Evolutionary conservation across 331 rosid genomes (phyloP).

Genomic region (Stylosanthes scabra): DNA sequence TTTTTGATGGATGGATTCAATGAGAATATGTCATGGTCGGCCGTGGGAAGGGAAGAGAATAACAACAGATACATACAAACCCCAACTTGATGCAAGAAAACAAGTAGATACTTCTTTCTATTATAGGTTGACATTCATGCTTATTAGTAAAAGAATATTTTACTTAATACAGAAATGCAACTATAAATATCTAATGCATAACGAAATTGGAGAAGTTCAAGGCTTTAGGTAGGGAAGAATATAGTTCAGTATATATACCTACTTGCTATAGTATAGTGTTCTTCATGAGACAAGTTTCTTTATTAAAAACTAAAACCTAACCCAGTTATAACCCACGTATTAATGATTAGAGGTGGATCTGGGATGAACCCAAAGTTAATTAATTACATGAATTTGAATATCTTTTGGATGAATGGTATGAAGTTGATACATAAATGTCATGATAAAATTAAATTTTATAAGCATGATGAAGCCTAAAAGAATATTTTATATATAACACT

Average conservation of each 20-base stretch:
- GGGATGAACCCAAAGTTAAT: too few species aligned
- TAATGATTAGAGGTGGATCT: too few species aligned
- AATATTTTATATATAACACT: too few species aligned
- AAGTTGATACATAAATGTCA: too few species aligned
- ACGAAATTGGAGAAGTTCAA: not conserved
- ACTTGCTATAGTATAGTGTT: not conserved
- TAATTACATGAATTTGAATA: too few species aligned
- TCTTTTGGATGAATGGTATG: too few species aligned
- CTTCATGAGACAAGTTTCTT: not conserved
- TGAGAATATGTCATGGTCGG: not conserved
- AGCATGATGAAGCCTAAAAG: too few species aligned
- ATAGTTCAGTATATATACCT: not conserved
- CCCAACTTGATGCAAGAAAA: constrained; percentile 12
- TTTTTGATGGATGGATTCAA: not conserved
- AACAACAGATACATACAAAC: not conserved
- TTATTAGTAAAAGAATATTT: not conserved
- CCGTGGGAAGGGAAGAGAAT: not conserved
- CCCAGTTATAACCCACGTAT: too few species aligned
- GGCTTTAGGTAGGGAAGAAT: not conserved
- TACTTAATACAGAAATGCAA: not conserved
- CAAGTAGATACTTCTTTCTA: not conserved
- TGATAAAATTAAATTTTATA: too few species aligned
- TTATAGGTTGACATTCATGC: not conserved
- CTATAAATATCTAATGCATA: constrained; percentile 6
- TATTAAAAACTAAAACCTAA: too few species aligned